A percentile compares a stretch with the other conserved stretches of the same genome.
phyloP scores from a whole-genome alignment of 1,139 yeast species.

The Taiozyma sp. region DNA sequence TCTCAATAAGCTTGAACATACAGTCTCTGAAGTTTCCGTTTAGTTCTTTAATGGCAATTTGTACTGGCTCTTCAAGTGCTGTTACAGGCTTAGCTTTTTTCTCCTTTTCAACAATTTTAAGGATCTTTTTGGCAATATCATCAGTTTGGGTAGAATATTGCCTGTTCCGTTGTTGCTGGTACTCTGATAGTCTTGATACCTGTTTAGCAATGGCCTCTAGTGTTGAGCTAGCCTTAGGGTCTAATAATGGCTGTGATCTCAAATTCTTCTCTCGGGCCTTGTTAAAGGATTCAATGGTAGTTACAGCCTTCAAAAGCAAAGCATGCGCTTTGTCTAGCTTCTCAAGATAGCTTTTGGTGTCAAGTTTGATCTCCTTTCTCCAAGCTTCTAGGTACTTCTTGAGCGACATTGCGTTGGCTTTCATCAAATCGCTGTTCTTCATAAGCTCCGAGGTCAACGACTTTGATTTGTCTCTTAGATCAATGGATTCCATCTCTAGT shows the following conservation, averaged over 20 bases:
- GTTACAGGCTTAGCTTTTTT: background rate
- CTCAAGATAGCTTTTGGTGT: background rate
- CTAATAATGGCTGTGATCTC: background rate
- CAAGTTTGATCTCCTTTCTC: background rate
- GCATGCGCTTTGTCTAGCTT: background rate
- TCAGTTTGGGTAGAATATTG: background rate
- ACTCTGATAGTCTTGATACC: background rate
- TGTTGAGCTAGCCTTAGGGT: background rate
- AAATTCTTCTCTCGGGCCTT: background rate
- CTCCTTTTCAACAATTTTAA: background rate
- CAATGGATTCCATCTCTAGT: conserved; percentile 39
- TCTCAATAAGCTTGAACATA: background rate
- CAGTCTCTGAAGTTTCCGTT: background rate
- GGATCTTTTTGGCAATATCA: background rate
- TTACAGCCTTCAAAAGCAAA: background rate
- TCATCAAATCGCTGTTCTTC: conserved; percentile 17
- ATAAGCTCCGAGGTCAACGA: conserved; percentile 23
- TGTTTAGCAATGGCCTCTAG: background rate
- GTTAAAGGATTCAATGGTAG: background rate
- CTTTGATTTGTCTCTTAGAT: conserved; percentile 30
- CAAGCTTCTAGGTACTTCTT: background rate
- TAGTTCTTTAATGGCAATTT: background rate
- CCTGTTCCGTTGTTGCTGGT: background rate
- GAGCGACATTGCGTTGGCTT: conserved; percentile 2
- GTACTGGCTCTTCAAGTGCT: background rate